These are phyloP conservation scores for Pistacia integerrima DNA, from an alignment of 345 rosid genomes.

Conservation along the genomic window DNA sequence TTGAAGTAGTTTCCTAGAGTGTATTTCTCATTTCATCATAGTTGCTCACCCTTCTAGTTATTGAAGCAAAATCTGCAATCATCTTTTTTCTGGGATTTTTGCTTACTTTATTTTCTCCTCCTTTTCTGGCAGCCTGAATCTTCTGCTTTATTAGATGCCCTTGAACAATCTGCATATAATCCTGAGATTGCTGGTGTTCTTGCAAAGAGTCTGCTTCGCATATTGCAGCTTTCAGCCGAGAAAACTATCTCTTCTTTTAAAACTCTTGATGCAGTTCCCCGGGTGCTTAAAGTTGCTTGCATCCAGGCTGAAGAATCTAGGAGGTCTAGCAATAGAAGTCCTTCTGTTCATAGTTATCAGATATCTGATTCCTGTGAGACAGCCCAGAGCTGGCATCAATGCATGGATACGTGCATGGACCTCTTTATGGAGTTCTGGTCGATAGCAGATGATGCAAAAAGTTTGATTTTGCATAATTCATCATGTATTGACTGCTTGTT, in stretches of 20 bases:
- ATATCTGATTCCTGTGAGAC: conserved; percentile 38
- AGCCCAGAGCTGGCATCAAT: conserved; percentile 52
- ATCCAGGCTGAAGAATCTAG: conserved; percentile 67
- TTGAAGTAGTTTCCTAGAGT: background rate
- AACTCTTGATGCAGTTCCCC: conserved; percentile 67
- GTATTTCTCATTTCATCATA: conserved; percentile 5
- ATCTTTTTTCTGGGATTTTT: background rate
- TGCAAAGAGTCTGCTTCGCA: conserved; percentile 64
- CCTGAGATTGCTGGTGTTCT: conserved; percentile 65
- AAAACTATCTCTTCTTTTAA: conserved; percentile 70
- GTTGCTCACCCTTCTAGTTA: conserved; percentile 7
- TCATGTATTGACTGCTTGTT: conserved; percentile 76
- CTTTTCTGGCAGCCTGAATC: conserved; percentile 69
- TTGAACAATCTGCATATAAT: conserved; percentile 78
- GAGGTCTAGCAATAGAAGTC: conserved; percentile 33
- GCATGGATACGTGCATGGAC: conserved; percentile 61
- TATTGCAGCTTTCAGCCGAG: conserved; percentile 67
- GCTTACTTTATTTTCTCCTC: conserved; percentile 7
- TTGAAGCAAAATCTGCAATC: background rate
- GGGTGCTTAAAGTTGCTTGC: conserved; percentile 77
- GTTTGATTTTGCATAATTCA: conserved; percentile 57
- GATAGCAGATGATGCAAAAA: conserved; percentile 57
- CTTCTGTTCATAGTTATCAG: conserved; percentile 28
- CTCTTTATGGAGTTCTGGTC: conserved; percentile 65
- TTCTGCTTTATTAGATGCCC: conserved; percentile 80